Conservation (phyloP, 2,329 filamentous ascomycete species). For the Graphium sp. region DNA sequence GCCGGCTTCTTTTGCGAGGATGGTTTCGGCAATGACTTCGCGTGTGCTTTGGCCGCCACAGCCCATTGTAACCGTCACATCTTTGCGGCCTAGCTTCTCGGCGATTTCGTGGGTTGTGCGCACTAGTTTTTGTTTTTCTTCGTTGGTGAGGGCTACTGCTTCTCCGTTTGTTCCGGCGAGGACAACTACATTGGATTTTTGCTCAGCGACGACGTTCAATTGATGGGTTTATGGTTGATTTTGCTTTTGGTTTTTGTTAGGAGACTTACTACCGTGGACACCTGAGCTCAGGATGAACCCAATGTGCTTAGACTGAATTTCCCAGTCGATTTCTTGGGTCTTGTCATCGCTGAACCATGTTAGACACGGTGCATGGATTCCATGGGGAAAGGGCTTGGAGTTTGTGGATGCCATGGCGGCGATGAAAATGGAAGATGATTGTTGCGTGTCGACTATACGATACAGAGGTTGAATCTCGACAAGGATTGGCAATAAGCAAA, state of each 20-base stretch:
- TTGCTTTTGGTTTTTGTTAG: too few relatives aligned
- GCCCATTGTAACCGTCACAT: slow-evolving; percentile 49
- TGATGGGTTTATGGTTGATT: too few relatives aligned
- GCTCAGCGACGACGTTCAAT: too few relatives aligned
- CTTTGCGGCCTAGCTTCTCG: slow-evolving; percentile 32
- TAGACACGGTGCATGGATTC: slow-evolving; percentile 38
- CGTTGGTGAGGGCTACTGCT: slow-evolving; percentile 48
- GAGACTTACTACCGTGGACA: slow-evolving; percentile 25
- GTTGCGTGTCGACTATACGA: too few relatives aligned
- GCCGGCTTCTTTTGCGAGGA: slow-evolving; percentile 42
- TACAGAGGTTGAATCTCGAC: too few relatives aligned
- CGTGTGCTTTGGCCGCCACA: slow-evolving; percentile 49
- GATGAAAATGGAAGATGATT: too few relatives aligned
- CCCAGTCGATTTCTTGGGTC: slow-evolving; percentile 37
- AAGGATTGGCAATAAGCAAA: too few relatives aligned
- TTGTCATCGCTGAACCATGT: slow-evolving; percentile 33
- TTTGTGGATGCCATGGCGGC: too few relatives aligned
- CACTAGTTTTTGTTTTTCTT: slow-evolving; percentile 47
- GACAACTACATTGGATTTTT: too few relatives aligned
- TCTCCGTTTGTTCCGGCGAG: slow-evolving; percentile 61
- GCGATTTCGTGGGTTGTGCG: slow-evolving; percentile 42
- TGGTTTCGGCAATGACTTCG: slow-evolving; percentile 47
- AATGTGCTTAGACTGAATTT: slow-evolving; percentile 31
- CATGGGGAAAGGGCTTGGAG: slow-evolving; percentile 23
- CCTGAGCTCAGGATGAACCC: slow-evolving; percentile 35